These are phyloP conservation scores for Candida peoriensis DNA, from an alignment of 805 yeast genomes.

Conservation along the genomic window DNA sequence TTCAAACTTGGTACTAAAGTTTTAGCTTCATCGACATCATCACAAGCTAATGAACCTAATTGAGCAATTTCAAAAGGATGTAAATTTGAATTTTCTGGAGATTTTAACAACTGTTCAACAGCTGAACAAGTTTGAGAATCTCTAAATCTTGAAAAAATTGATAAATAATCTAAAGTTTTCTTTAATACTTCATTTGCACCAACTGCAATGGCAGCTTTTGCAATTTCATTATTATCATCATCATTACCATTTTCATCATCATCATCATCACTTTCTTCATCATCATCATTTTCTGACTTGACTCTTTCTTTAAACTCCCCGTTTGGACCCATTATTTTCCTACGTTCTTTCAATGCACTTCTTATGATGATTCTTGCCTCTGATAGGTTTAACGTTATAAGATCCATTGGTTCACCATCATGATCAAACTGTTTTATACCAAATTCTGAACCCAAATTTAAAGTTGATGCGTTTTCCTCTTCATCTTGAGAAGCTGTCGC, in stretches of 20 bases:
- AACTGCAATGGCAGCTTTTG: conserved; percentile 51
- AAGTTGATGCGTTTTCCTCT: conserved; percentile 86
- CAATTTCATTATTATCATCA: conserved; percentile 28
- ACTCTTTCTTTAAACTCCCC: conserved; percentile 31
- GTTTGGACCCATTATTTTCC: conserved; percentile 43
- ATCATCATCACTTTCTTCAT: conserved; percentile 31
- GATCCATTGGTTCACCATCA: conserved; percentile 68
- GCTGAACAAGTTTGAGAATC: conserved; percentile 91
- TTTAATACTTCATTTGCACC: conserved; percentile 85
- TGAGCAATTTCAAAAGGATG: conserved; percentile 98
- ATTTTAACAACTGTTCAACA: conserved; percentile 77
- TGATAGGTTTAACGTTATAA: conserved; percentile 80
- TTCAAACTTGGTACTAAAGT: conserved; percentile 86
- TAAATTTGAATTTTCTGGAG: conserved; percentile 66
- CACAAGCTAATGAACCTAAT: conserved; percentile 82
- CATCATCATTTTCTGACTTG: conserved; percentile 19
- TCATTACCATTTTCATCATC: conserved; percentile 25
- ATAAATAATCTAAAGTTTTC: conserved; percentile 82
- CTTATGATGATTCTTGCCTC: conserved; percentile 88
- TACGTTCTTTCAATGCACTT: conserved; percentile 79
- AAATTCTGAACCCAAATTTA: conserved; percentile 92
- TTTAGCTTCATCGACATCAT: conserved; percentile 95
- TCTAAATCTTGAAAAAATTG: conserved; percentile 84
- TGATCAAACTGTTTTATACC: conserved; percentile 75
- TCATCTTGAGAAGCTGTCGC: conserved; percentile 58